These are phyloP conservation scores for Vitellaria paradoxa DNA, from an alignment of 179 eudicot species.

Conservation along the genomic window DNA sequence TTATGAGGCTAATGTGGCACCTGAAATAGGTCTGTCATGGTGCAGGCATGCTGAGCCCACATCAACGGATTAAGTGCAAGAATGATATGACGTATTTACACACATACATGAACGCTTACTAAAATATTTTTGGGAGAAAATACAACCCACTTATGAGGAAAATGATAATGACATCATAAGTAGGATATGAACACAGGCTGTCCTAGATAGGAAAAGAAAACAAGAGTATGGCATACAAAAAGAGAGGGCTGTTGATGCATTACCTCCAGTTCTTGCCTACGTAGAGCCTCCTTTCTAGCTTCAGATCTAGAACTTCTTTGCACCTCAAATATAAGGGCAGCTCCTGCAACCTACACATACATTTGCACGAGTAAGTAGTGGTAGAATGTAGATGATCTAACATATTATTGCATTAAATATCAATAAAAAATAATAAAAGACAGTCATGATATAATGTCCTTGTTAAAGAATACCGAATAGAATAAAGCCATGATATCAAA, in stretches of 20 bases:
- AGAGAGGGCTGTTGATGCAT: background rate
- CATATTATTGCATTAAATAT: background rate
- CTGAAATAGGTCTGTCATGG: too few relatives aligned
- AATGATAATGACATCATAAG: background rate
- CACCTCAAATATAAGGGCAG: constrained; percentile 43
- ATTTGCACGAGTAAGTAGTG: constrained; percentile 8
- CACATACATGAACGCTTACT: too few relatives aligned
- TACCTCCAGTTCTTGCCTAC: constrained; percentile 50
- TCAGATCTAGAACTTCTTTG: constrained; percentile 50
- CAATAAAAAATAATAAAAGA: background rate
- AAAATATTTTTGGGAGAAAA: too few relatives aligned
- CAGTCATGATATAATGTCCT: too few relatives aligned
- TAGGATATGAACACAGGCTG: background rate
- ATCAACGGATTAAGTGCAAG: background rate
- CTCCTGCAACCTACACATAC: constrained; percentile 41
- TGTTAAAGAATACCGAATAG: background rate
- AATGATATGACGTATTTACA: background rate
- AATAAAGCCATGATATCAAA: background rate
- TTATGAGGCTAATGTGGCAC: too few relatives aligned
- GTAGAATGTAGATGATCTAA: background rate
- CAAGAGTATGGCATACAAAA: background rate
- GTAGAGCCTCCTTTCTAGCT: constrained; percentile 50
- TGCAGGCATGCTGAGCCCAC: too few relatives aligned
- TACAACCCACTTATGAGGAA: background rate
- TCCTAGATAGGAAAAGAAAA: background rate